Base-by-base conservation (phyloP, 371 early-diverging fungal genomes). In the Basidiobolus meristosporus region DNA sequence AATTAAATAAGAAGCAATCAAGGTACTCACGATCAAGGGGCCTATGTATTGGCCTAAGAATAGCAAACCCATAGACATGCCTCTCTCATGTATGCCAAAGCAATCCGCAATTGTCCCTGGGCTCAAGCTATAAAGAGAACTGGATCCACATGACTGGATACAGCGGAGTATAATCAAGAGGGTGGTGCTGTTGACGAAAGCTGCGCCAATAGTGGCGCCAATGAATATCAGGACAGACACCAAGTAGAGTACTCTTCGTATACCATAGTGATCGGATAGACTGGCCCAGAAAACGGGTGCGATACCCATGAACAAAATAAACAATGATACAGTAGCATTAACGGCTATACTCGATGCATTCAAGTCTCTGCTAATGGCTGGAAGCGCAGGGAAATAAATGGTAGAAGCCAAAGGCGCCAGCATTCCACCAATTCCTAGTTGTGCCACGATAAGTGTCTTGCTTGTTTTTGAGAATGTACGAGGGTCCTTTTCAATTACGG, bases 61-160 rank as follows among this genome's bases (percentile, higher is more conserved):
- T 45, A 70, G 73, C 2, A 68, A 44, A 0, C 70, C 73, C 53
- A 75, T 62, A 5, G 74, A 70, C 28, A 57, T 63, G 1, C 75
- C 75, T 5, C 60, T 50, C 34, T 56, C 42, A n/a, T 59, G 43
- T 31, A 52, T 43, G 15, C 17, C 31, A 17, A 42, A 70, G 33
- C 67, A 54, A 39, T 66, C 70, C 11, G 65, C 54, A 15, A 84
- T 71, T 1, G 66, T 68, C 36, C 81, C 84, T 26, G 79, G 78
- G 1, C 82, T 82, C 2, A 82, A 68, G 10, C 73, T 65, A 40
- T 73, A 66, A 16, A 73, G 69, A 9, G 79, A 78, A 18, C 77
- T 72, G 7, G 78, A 63, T 3, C 82, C 82, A 19, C 62, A 56
- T 7, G 80, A 55, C 52, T 85, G 85, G 11, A 82, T 48, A 7